Evolutionary conservation across 2,329 filamentous ascomycete species (phyloP), one percentile per base, ranked within the genome.

Genomic region (Clonostachys chloroleuca): DNA sequence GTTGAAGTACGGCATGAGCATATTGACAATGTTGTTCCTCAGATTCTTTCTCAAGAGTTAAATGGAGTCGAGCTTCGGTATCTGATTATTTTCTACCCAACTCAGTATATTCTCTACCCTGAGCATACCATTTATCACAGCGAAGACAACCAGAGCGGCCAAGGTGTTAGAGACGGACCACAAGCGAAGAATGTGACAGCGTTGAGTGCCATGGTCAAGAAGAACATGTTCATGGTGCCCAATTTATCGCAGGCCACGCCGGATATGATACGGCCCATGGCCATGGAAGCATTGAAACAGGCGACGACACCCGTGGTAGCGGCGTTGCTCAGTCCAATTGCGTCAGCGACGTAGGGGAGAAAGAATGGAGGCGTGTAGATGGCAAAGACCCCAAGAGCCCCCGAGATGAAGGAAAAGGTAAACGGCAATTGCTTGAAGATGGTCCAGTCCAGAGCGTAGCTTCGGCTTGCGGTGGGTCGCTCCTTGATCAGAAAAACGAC

Each of bases 341-440:
- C 76, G 10, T 66, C 59, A 17, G 68, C 69, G 53, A 78, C 80
- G 1, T 81, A 63, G 0, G 79, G 79, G 4, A 83, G 61, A 56
- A 82, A 83, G 64, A 81, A 83, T 0, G 78, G 74, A 0, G 79
- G 78, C 0, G 82, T 78, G 49, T 81, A 73, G 14, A 83, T 68
- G 0, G 78, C 72, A 52, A 83, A 83, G 1, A 75, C 80, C 2
- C 68, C 78, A 14, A 82, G 66, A 2, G 69, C 72, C 4, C 78
- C 75, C 5, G 71, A 69, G 6, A 75, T 51, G 54, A 81, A 80
- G 39, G 83, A 59, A 12, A 71, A 57, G n/a, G 64, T 49, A 57
- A 82, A 82, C 3, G 65, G 65, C n/a, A 69, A 45, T 50, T 78
- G 66, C 12, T 66, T 67, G 57, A 81, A 77, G 3, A 81, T 61